Base-by-base conservation (phyloP, 306 rosid genomes). In the Carpinus fangiana region DNA sequence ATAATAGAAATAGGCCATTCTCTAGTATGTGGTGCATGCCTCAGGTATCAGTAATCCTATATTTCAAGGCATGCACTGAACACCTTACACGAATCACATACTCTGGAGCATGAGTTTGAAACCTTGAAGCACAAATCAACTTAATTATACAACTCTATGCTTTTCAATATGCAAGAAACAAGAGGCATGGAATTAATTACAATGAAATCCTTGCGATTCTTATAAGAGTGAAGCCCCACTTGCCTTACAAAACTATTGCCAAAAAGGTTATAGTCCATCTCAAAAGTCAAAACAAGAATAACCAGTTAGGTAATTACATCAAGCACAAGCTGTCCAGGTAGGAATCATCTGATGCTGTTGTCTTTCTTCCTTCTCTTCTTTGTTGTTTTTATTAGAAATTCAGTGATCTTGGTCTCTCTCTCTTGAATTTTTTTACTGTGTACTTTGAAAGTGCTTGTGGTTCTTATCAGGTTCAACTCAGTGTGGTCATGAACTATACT, bases 401-500 rank as follows among this genome's bases (percentile, higher is more conserved):
- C 20, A 52, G 56, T 52, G 56, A 52, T 52, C n/a, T 52, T 13
- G 56, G 56, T 52, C 56, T 52, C 56, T 52, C 45, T 41, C 45
- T 41, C 45, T 41, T n/a, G n/a, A n/a, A n/a, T 34, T 75, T 69
- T 3, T 5, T 55, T 26, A 1, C 8, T 53, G 60, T 64, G 26
- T 73, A 71, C 14, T 82, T 82, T 80, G 71, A 7, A 73, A 66
- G 7, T 60, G 23, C 11, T 28, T 75, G 28, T 47, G 64, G 31
- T 28, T 84, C 5, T 8, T 70, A 53, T 73, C 88, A 95, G 99
- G 94, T 95, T 84, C 96, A 93, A 82, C 90, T 95, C 73, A 98
- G 96, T 26, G 94, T 87, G 53, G 99, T 93, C 72, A 97, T 93
- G 84, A 95, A 94, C 90, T 93, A 95, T 79, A 73, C 81, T 51